Base-by-base conservation (phyloP, 106 monocot species). In the Amphibolis antarctica region DNA sequence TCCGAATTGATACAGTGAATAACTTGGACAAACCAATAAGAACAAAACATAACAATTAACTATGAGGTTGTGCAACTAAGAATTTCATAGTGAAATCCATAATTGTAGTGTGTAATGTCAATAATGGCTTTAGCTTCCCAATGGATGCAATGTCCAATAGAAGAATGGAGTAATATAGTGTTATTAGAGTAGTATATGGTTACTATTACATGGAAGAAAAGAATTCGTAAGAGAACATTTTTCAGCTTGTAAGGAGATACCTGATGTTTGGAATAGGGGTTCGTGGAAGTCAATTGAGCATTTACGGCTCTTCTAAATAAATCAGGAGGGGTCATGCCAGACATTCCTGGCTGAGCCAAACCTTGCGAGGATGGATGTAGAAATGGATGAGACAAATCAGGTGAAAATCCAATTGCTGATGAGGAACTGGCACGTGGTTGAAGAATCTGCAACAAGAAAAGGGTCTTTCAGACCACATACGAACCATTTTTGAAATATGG, bases 261-360 rank as follows among this genome's bases (percentile, higher is more conserved):
- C 79, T 87, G 80, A 72, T 54, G 18, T 26, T 31, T 26, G 28
- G 65, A 51, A 15, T 43, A 72, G 59, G 56, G 51, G 65, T 55
- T 75, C 68, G 68, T 67, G 46, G 77, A 21, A 9, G 62, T 58
- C 13, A 87, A 46, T 67, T 77, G 80, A 62, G 80, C 28, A 69
- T 71, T 71, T 44, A 78, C 25, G 27, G 73, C 72, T 64, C 82
- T 83, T 62, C 74, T 70, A 46, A 77, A 58, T 60, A 65, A 71
- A 53, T 85, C 75, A 11, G 67, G 63, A 64, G 46, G 26, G 24
- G 68, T 56, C 25, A 75, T 69, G 50, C 64, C 57, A 49, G 64
- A 30, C 47, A 76, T 67, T 10, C 74, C 78, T 25, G 69, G 51
- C n/a, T 80, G 83, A 60, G 71, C 29, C 58, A 83, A 29, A 59